These are phyloP conservation scores for Kodamaea suecica DNA, from an alignment of 1,139 yeast genomes.

Conservation along the genomic window DNA sequence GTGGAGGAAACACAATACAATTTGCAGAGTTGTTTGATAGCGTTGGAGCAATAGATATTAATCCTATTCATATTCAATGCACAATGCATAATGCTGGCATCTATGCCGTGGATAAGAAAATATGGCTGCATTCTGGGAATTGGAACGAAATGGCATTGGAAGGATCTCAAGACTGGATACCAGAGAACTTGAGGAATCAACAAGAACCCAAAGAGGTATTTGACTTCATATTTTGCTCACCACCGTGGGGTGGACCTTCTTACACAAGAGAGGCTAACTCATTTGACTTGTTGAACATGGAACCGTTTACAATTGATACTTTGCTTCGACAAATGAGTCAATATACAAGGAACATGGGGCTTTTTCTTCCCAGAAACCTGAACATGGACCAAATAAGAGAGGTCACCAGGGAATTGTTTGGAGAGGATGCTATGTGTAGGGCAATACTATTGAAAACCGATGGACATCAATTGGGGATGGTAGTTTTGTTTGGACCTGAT, in stretches of 20 bases:
- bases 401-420: slow-evolving; percentile 47
- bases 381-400: slow-evolving; percentile 53
- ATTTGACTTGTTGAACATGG: slow-evolving; percentile 24
- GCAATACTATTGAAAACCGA: slow-evolving; percentile 43
- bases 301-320: slow-evolving; percentile 50
- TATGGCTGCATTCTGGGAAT: slow-evolving; percentile 52
- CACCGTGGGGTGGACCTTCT: slow-evolving; percentile 96
- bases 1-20: slow-evolving; percentile 91
- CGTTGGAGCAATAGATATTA: slow-evolving; percentile 68
- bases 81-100: slow-evolving; percentile 70
- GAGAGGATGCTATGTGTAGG: slow-evolving; percentile 43
- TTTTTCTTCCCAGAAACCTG: slow-evolving; percentile 76
- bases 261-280: slow-evolving; percentile 38
- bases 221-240: slow-evolving; percentile 77
- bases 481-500: slow-evolving; percentile 59
- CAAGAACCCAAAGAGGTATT: slow-evolving; percentile 26
- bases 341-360: slow-evolving; percentile 52
- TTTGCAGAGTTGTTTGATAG: slow-evolving; percentile 58
- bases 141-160: slow-evolving; percentile 45
- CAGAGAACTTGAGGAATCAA: slow-evolving; percentile 19
- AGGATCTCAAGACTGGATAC: slow-evolving; percentile 29
- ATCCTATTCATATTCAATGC: slow-evolving; percentile 58
- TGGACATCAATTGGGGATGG: slow-evolving; percentile 51
- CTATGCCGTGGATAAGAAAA: slow-evolving; percentile 54
- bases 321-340: slow-evolving; percentile 41